Evolutionary conservation across 2,329 filamentous ascomycete species (phyloP), one percentile per base, ranked within the genome.

Genomic region (Xylariomycetidae sp.): DNA sequence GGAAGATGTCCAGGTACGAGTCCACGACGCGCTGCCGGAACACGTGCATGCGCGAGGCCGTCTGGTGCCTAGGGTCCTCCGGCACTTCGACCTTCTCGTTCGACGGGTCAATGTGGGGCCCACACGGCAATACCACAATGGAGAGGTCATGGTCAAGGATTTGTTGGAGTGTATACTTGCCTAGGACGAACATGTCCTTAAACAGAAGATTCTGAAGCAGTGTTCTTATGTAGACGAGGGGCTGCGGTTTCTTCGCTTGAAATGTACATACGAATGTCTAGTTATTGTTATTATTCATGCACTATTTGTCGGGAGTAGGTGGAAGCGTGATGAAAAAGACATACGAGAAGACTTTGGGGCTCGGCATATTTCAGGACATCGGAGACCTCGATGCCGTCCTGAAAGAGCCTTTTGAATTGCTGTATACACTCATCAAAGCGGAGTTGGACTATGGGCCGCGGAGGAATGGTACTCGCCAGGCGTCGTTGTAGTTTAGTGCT

Each of bases 391-490:
- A 76, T 65, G 2, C 81, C 82, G 57, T 95, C 87, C 36, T 74
- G 66, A 41, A 84, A 85, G 17, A 96, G 63, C 27, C 79, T 76
- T 36, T 72, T 72, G 42, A 96, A 70, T 46, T 86, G 81, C 14
- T 63, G 63, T 42, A 83, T 74, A 1, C 88, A 85, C 49, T 87
- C 80, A 11, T 81, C 74, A 46, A 86, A 83, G 16, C 74, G 77
- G 3, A 89, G 67, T 33, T 87, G 73, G 9, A 96, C 85, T 48
- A 96, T 90, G 0, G 90, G 89, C 7, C 90, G 77, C 6, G 92
- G 92, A 4, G 92, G 92, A 50, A 96, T 89, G 1, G 88, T 96
- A 47, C 88, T 96, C 1, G 92, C 89, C 19, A 98, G 70, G 42
- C 84, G 84, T n/a, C 89, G 77, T 55, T 98, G 92, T 23, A 97